Evolutionary conservation across 2,329 filamentous ascomycete genomes (phyloP).

Genomic region (Kalmusia sp.): DNA sequence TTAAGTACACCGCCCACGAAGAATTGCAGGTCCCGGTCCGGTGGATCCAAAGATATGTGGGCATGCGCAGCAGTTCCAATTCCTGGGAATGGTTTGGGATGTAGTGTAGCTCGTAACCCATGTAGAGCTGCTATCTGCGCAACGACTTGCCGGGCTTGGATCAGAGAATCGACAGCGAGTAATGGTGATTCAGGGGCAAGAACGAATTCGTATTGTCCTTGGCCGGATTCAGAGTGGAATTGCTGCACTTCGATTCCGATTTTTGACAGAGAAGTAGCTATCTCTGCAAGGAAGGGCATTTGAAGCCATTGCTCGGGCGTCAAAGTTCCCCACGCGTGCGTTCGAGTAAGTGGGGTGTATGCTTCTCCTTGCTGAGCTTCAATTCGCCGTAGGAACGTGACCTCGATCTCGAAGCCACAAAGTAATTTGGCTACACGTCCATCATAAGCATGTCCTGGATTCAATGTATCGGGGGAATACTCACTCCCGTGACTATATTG

Average conservation of each 20-base stretch:
- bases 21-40: conserved; percentile 66
- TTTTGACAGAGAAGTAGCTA: conserved; percentile 65
- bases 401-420: conserved; percentile 83
- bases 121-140: conserved; percentile 67
- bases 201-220: conserved; percentile 80
- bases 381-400: conserved; percentile 69
- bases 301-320: conserved; percentile 68
- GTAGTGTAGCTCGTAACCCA: conserved; percentile 72
- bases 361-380: conserved; percentile 38
- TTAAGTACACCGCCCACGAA: conserved; percentile 72
- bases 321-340: conserved; percentile 75
- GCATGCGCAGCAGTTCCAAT: conserved; percentile 73
- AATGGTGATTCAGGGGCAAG: conserved; percentile 69
- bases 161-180: conserved; percentile 72
- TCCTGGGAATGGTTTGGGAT: conserved; percentile 71
- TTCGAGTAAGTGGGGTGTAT: conserved; percentile 60
- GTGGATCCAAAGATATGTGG: conserved; percentile 70
- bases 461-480: background rate
- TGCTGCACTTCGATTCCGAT: conserved; percentile 73
- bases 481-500: conserved; percentile 53
- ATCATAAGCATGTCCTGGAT: background rate
- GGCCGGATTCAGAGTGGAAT: conserved; percentile 76
- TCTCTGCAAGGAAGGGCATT: conserved; percentile 68
- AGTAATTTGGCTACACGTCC: conserved; percentile 59
- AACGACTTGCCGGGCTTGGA: conserved; percentile 75